Conservation (phyloP, 2,329 filamentous ascomycete genomes). For the Curvularia lunata region DNA sequence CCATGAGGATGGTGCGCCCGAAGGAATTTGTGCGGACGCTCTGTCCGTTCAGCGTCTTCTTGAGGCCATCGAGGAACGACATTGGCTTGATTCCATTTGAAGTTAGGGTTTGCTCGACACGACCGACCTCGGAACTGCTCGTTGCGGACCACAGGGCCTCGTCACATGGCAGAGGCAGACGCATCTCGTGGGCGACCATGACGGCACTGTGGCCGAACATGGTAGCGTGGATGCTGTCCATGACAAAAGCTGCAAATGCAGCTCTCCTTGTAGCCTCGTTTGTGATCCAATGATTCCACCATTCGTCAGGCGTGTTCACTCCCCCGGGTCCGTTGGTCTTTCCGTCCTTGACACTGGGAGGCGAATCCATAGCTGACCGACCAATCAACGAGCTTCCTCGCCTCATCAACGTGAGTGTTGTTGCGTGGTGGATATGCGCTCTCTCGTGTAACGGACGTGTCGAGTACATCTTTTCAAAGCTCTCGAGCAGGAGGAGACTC, state of each 20-base stretch:
- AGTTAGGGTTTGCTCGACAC: constrained; percentile 79
- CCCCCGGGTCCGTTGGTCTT: constrained; percentile 55
- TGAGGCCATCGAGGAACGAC: constrained; percentile 88
- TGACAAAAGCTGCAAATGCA: constrained; percentile 91
- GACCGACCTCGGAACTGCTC: constrained; percentile 82
- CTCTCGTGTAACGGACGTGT: constrained; percentile 90
- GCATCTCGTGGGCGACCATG: constrained; percentile 96
- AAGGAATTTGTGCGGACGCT: constrained; percentile 91
- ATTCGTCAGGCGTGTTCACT: constrained; percentile 79
- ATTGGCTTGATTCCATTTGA: constrained; percentile 83
- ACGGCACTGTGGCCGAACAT: constrained; percentile 98
- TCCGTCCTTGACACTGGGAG: constrained; percentile 74
- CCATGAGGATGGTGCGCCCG: constrained; percentile 91
- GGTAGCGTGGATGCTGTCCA: constrained; percentile 94
- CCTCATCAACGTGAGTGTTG: constrained; percentile 93
- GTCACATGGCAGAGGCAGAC: constrained; percentile 87
- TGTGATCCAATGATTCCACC: constrained; percentile 96
- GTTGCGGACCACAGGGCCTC: constrained; percentile 91
- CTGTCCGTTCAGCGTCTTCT: constrained; percentile 84
- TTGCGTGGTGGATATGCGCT: constrained; percentile 95
- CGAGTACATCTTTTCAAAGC: constrained; percentile 98
- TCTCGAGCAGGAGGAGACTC: constrained; percentile 82
- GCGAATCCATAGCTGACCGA: constrained; percentile 81
- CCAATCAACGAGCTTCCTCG: constrained; percentile 90
- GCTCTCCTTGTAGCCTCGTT: constrained; percentile 88